Base-by-base conservation (phyloP, 371 early-diverging fungal species). In the Capillidium rhysosporum region DNA sequence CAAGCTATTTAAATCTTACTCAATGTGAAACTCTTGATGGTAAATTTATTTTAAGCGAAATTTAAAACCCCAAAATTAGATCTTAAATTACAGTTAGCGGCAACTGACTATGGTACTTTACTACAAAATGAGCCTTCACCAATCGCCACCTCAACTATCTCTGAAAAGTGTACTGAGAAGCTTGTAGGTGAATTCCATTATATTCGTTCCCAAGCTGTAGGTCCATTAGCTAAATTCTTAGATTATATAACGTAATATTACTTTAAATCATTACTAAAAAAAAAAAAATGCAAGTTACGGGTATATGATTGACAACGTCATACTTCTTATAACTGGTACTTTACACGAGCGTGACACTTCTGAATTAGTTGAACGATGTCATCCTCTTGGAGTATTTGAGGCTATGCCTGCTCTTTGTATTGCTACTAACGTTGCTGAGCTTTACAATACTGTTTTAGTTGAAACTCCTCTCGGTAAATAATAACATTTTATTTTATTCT, bases 261-360 rank as follows among this genome's bases (percentile, higher is more conserved):
- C 14, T 5, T 40, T 38, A 16, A 3, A 20, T 40, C 31, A 39
- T 40, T 45, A 38, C 43, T 16, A 54, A 40, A 7, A 18, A 4
- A 26, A 14, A 5, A 3, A 28, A 24, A 21, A 1, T 26, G 21
- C 44, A 59, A 90, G 93, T 18, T 93, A 94, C 62, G 83, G 80
- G 40, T 98, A 96, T 64, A 96, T 96, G 98, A 98, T 98, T 58
- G 98, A 98, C 69, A 98, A 98, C 67, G 91, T 95, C 49, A 89
- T 98, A 54, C 72, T 98, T 57, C 67, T 98, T 39, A 93, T 98
- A 59, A 93, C 94, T 1, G 98, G 97, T 16, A 96, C 97, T 12
- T 73, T 98, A 29, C 97, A 98, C 61, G 90, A 93, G 66, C 83
- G 96, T 59, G 97, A 95, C 71, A 88, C 89, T 20, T 82, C 86